Percentiles rank a stretch among this genome's conserved stretches.
phyloP scores from a whole-genome alignment of 2,329 filamentous ascomycete species.

The Coleophoma cylindrospora region DNA sequence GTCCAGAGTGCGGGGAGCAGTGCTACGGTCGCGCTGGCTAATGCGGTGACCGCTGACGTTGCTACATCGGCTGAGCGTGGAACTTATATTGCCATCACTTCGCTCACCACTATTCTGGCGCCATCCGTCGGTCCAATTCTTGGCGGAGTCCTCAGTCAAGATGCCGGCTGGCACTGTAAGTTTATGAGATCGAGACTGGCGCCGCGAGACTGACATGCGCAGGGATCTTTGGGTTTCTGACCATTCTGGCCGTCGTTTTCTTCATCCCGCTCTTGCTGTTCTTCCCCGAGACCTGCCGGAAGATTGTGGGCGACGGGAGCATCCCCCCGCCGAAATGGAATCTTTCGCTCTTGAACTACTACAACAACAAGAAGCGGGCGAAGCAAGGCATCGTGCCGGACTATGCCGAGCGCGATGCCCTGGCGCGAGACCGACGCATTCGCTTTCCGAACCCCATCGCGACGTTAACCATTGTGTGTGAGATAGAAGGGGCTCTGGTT shows the following conservation, averaged over 20 bases:
- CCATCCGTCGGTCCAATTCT: conserved; percentile 49
- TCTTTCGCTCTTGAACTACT: conserved; percentile 42
- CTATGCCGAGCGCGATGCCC: conserved; percentile 20
- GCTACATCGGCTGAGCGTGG: conserved; percentile 52
- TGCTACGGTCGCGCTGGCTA: conserved; percentile 50
- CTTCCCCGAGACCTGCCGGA: conserved; percentile 48
- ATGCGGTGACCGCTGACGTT: conserved; percentile 58
- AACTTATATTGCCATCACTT: conserved; percentile 63
- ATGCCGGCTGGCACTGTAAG: conserved; percentile 47
- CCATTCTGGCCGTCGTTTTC: conserved; percentile 12
- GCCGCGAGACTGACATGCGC: too few relatives aligned
- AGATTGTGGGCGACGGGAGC: conserved; percentile 49
- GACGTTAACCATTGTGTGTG: conserved; percentile 33
- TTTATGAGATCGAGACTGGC: too few relatives aligned
- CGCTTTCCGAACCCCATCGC: conserved; percentile 33
- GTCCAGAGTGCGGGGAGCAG: conserved; percentile 53
- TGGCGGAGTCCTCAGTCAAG: conserved; percentile 51
- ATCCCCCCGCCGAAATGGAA: conserved; percentile 51
- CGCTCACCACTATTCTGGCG: conserved; percentile 47
- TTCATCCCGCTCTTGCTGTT: conserved; percentile 18
- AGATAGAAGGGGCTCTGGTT: conserved; percentile 38
- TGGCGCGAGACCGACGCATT: conserved; percentile 25
- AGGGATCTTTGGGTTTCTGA: conserved; percentile 47
- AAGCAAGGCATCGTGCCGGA: conserved; percentile 9
- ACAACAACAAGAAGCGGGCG: conserved; percentile 9